Base-by-base conservation (phyloP, 164 flowering plant species). In the Vitis riparia region DNA sequence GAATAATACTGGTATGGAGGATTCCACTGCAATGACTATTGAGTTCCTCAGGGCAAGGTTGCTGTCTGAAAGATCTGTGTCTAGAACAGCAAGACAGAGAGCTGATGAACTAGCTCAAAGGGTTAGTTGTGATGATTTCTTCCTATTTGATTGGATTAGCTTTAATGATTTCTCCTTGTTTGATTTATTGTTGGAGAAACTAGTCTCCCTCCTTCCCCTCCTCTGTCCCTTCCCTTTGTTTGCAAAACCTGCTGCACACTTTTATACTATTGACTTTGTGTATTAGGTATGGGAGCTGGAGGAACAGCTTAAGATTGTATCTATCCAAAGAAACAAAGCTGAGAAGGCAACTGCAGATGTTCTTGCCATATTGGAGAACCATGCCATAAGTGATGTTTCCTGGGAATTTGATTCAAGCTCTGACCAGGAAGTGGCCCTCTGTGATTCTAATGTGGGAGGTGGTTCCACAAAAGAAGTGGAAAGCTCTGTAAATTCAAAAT, bases 41-140 rank as follows among this genome's bases (percentile, higher is more conserved):
- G 97, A 92, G 61, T 92, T 82, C 69, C 98, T 94, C 71, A 87
- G 97, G 44, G 97, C 93, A 11, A 80, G 95, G 55, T 82, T 94
- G 71, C 83, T 87, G 29, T 81, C 98, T 57, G 98, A 94, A 81
- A 88, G 97, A 76, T 85, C 98, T 50, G 88, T 88, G 11, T 92
- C 98, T 5, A 85, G 67, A 82, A 77, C 88, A 69, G 89, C 97
- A 56, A 89, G 82, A 62, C 89, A 88, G 79, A 85, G 90, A 83
- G 92, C 94, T 70, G 91, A 94, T 79, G 94, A 89, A 68, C 85
- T 94, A 29, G 93, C 88, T 16, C 77, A 81, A 73, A 81, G 84
- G 84, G 97, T 91, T 71, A 76, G 88, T 77, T 70, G 75, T 49
- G 7, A 56, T 52, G 47, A 55, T 57, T 70, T 62, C 12, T 55